phyloP scores from a whole-genome alignment of 2,329 filamentous ascomycete genomes.

The Colletotrichum godetiae region DNA sequence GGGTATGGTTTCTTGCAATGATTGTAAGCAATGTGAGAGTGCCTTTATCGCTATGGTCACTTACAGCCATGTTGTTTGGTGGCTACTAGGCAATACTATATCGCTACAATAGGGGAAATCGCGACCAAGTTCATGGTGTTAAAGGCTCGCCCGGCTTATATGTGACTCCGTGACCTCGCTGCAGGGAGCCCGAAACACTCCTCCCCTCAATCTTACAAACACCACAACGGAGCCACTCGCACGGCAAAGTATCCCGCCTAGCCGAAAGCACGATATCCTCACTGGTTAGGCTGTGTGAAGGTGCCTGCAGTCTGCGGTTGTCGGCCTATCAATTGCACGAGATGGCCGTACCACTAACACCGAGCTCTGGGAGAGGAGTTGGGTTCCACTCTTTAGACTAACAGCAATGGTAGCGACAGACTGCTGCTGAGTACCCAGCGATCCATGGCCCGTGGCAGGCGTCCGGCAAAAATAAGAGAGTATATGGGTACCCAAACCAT shows the following conservation, averaged over 20 bases:
- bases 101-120: not conserved
- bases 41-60: not conserved
- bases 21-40: not conserved
- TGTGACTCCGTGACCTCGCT: not conserved
- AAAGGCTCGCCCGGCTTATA: constrained; percentile 1
- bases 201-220: constrained; percentile 7
- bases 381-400: not conserved
- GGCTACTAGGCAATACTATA: not conserved
- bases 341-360: constrained; percentile 18
- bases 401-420: not conserved
- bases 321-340: constrained; percentile 31
- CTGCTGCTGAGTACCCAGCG: not conserved
- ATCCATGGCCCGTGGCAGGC: no score
- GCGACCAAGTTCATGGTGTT: not conserved
- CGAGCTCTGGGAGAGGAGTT: not conserved
- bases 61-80: not conserved
- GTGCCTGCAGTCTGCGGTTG: constrained; percentile 12
- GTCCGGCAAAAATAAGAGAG: not conserved
- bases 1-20: constrained; percentile 58
- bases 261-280: constrained; percentile 13
- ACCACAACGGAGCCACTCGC: constrained; percentile 1
- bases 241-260: constrained; percentile 23
- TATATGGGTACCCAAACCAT: no score
- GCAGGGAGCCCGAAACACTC: not conserved
- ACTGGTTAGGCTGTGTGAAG: not conserved